Evolutionary conservation across 2,329 filamentous ascomycete species (phyloP).

Genomic region (Botrytis elliptica): DNA sequence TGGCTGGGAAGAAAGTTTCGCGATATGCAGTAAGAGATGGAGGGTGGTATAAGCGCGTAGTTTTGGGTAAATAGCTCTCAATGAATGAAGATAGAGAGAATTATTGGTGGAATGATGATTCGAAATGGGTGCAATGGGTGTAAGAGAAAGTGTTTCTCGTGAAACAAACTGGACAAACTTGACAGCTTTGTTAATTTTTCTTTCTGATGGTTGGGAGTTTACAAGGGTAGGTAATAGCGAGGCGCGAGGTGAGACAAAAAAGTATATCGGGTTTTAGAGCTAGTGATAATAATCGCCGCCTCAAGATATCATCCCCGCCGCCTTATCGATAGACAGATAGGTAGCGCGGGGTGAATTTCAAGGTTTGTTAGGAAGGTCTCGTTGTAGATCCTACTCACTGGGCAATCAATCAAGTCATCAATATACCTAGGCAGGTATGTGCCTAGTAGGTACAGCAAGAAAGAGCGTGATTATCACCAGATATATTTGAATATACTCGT

Average conservation of each 20-base stretch:
- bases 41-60: slow-evolving; percentile 10
- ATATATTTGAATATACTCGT: neutral
- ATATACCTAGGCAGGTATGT: neutral
- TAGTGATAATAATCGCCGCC: slow-evolving; percentile 6
- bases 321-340: slow-evolving; percentile 30
- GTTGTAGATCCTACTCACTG: neutral
- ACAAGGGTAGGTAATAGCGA: slow-evolving; percentile 18
- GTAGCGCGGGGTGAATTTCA: slow-evolving; percentile 3
- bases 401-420: neutral
- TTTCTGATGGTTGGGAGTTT: slow-evolving; percentile 15
- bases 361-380: neutral
- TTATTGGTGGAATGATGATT: neutral
- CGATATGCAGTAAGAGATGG: slow-evolving; percentile 15
- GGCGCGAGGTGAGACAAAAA: slow-evolving; percentile 14
- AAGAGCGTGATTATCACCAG: neutral
- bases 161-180: slow-evolving; percentile 1
- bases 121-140: neutral
- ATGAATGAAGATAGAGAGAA: slow-evolving; percentile 2
- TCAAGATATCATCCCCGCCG: slow-evolving; percentile 4
- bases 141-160: neutral
- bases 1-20: slow-evolving; percentile 11
- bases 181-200: slow-evolving; percentile 12
- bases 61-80: neutral
- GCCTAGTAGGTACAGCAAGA: neutral
- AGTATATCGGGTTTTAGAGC: neutral